Evolutionary conservation across 441 rosid genomes (phyloP).

Genomic region (Populus hybrid): DNA sequence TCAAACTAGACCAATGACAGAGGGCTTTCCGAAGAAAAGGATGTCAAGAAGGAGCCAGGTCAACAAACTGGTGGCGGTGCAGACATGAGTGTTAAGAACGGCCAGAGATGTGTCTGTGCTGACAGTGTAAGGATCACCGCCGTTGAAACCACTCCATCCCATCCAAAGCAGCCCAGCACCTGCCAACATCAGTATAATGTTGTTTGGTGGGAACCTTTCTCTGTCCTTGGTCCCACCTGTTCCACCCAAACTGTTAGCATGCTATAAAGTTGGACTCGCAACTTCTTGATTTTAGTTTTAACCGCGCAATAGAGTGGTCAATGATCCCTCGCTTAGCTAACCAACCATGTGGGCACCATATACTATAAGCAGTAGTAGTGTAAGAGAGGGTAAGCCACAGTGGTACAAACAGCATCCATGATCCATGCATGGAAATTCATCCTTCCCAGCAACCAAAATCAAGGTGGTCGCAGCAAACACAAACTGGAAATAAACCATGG

Average conservation of each 20-base stretch:
- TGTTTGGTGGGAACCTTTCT: slow-evolving; percentile 63
- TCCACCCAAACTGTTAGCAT: neutral
- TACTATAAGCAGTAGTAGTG: slow-evolving; percentile 47
- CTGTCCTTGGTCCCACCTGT: slow-evolving; percentile 61
- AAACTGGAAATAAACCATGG: slow-evolving; percentile 54
- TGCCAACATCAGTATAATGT: slow-evolving; percentile 54
- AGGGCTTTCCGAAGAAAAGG: slow-evolving; percentile 54
- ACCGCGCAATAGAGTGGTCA: slow-evolving; percentile 15
- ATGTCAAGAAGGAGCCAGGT: slow-evolving; percentile 62
- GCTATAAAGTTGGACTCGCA: neutral
- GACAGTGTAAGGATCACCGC: slow-evolving; percentile 48
- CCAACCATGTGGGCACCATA: slow-evolving; percentile 50
- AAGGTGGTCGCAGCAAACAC: slow-evolving; percentile 57
- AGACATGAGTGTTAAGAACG: slow-evolving; percentile 61
- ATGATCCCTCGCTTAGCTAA: slow-evolving; percentile 33
- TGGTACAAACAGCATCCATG: slow-evolving; percentile 44
- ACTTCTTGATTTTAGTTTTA: too few relatives aligned
- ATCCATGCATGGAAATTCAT: slow-evolving; percentile 74
- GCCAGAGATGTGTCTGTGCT: slow-evolving; percentile 49
- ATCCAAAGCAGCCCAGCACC: slow-evolving; percentile 70
- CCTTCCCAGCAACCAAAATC: slow-evolving; percentile 57
- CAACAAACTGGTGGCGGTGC: slow-evolving; percentile 63
- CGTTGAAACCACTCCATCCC: slow-evolving; percentile 74
- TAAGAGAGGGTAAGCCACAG: slow-evolving; percentile 60
- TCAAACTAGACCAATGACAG: slow-evolving; percentile 63